A percentile compares a stretch with the other conserved stretches of the same genome.
phyloP scores from a whole-genome alignment of 2,329 filamentous ascomycete genomes.

The Aspergillus sp. region DNA sequence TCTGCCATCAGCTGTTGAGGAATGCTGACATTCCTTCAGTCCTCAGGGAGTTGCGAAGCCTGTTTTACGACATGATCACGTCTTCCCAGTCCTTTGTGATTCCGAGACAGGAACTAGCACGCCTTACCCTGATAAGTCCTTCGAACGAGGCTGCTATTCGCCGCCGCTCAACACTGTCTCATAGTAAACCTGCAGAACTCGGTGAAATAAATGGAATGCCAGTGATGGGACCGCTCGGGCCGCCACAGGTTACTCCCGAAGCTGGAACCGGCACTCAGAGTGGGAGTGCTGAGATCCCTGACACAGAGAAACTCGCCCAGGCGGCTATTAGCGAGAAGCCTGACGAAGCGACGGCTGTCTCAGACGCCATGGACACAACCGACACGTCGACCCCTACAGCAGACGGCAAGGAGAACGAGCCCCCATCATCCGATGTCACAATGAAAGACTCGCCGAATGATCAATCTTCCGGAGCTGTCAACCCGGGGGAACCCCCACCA shows the following conservation, averaged over 20 bases:
- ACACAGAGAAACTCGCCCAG: slow-evolving; percentile 14
- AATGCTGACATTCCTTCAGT: slow-evolving; percentile 43
- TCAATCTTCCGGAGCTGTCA: slow-evolving; percentile 6
- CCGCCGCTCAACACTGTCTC: slow-evolving; percentile 36
- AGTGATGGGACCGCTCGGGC: slow-evolving; percentile 38
- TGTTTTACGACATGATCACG: slow-evolving; percentile 63
- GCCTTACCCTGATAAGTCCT: slow-evolving; percentile 61
- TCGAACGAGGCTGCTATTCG: slow-evolving; percentile 46
- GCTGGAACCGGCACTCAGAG: slow-evolving; percentile 12
- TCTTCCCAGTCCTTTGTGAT: slow-evolving; percentile 54
- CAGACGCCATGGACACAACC: slow-evolving; percentile 13
- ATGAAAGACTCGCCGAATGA: slow-evolving; percentile 16
- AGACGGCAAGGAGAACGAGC: slow-evolving; percentile 34
- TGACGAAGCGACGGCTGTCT: slow-evolving; percentile 30
- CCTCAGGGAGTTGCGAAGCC: slow-evolving; percentile 57
- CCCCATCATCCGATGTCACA: slow-evolving; percentile 10
- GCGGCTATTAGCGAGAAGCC: slow-evolving; percentile 19
- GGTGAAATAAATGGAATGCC: slow-evolving; percentile 38
- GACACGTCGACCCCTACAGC: slow-evolving; percentile 9
- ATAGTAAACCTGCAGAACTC: slow-evolving; percentile 18
- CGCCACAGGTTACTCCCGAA: slow-evolving; percentile 18
- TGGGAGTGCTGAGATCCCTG: slow-evolving; percentile 4
- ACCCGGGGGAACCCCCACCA: slow-evolving; percentile 37
- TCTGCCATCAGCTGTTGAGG: not conserved
- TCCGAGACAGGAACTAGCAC: slow-evolving; percentile 68